phyloP scores from a whole-genome alignment of 768 basidiomycete genomes.

The Cytidiella melzeri region DNA sequence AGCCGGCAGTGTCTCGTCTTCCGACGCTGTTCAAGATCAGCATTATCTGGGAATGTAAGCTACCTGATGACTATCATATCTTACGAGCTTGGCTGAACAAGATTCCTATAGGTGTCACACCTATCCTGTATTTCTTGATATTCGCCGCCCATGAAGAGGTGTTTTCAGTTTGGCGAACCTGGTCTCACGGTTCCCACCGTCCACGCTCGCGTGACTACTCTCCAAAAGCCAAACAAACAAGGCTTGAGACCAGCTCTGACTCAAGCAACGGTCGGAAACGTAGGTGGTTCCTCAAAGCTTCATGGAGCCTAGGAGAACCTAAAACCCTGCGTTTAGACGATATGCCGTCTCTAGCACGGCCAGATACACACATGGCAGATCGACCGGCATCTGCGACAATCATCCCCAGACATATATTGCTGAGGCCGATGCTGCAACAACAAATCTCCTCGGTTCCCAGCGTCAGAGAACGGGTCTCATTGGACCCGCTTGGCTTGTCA shows the following conservation, averaged over 20 bases:
- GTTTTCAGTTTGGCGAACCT: constrained; percentile 15
- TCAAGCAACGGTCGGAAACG: no score
- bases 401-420: neutral
- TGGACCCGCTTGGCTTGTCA: neutral
- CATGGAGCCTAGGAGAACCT: no score
- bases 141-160: constrained; percentile 21
- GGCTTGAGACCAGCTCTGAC: neutral
- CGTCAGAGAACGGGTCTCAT: neutral
- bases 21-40: constrained; percentile 5
- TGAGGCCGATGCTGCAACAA: neutral
- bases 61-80: neutral
- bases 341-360: no score
- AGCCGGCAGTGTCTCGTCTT: neutral
- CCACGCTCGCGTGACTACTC: neutral
- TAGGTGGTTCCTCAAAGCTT: no score
- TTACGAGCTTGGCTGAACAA: neutral
- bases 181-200: neutral
- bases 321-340: no score
- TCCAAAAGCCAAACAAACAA: neutral
- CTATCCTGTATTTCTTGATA: constrained; percentile 16
- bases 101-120: constrained; percentile 10
- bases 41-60: constrained; percentile 19
- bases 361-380: no score
- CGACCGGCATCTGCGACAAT: no score
- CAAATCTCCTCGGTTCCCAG: neutral